Conservation (phyloP, 2,329 filamentous ascomycete species). For the Nemania abortiva region DNA sequence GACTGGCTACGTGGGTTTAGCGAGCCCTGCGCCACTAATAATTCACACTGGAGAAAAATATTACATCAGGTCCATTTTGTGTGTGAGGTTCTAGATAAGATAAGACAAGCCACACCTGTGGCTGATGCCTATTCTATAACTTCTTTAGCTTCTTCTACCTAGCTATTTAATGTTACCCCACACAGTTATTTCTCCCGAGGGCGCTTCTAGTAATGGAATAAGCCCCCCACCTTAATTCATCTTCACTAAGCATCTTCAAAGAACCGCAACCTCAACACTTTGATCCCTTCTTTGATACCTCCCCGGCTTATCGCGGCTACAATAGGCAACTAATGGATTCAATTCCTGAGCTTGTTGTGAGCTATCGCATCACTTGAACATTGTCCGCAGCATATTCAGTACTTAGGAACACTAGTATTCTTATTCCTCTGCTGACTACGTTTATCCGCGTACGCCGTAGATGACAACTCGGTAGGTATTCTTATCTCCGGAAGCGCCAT, state of each 20-base stretch:
- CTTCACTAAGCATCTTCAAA: neutral
- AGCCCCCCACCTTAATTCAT: neutral
- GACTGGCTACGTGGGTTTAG: slow-evolving; percentile 45
- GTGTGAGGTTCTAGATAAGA: slow-evolving; percentile 37
- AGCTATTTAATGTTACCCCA: neutral
- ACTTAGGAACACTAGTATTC: neutral
- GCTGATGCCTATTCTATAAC: slow-evolving; percentile 13
- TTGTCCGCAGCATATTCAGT: neutral
- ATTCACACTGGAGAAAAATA: slow-evolving; percentile 46
- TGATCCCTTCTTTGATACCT: neutral
- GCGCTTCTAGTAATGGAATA: neutral
- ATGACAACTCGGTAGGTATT: neutral
- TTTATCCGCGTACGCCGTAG: neutral
- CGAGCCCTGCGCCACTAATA: slow-evolving; percentile 49
- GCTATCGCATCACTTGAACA: neutral
- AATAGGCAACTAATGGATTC: neutral
- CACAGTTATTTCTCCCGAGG: neutral
- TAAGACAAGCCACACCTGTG: slow-evolving; percentile 37
- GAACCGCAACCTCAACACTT: neutral
- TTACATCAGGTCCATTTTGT: slow-evolving; percentile 37
- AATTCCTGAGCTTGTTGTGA: neutral
- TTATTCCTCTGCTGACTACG: neutral
- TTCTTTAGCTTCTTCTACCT: neutral
- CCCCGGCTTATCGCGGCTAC: neutral
- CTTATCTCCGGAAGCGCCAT: slow-evolving; percentile 34